A percentile compares a stretch with the other conserved stretches of the same genome.
Evolutionary conservation across 108 stramenopile species (phyloP).

Genomic region (Fistulifera pelliculosa): DNA sequence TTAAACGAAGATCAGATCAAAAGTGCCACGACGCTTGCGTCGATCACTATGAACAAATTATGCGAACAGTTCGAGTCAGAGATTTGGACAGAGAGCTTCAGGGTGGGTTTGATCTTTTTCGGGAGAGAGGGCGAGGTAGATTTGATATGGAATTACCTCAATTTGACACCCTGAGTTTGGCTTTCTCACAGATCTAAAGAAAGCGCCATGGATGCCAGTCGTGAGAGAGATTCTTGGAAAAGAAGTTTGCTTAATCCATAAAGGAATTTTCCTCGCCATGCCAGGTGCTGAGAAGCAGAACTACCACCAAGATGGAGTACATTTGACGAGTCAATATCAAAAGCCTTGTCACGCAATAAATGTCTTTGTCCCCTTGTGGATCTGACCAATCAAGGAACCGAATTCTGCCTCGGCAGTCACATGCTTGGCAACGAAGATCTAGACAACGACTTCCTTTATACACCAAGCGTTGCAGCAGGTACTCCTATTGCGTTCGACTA

Average conservation of each 20-base stretch:
- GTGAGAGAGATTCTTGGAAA: conserved; percentile 70
- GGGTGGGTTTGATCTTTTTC: conserved; percentile 80
- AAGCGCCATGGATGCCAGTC: conserved; percentile 83
- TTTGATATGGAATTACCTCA: conserved; percentile 78
- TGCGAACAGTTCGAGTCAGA: conserved; percentile 73
- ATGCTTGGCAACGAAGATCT: conserved; percentile 69
- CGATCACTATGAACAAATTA: conserved; percentile 78
- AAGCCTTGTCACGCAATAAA: conserved; percentile 81
- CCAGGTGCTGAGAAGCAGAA: conserved; percentile 65
- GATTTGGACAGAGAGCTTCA: conserved; percentile 62
- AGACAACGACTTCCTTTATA: conserved; percentile 53
- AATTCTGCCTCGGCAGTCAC: conserved; percentile 81
- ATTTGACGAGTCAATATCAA: conserved; percentile 63
- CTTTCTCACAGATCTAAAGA: conserved; percentile 51
- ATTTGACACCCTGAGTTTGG: conserved; percentile 53
- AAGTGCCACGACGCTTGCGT: conserved; percentile 54
- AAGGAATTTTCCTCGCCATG: conserved; percentile 71
- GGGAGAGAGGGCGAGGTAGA: conserved; percentile 80
- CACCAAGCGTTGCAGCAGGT: conserved; percentile 56
- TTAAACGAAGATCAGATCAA: conserved; percentile 45
- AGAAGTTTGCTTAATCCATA: conserved; percentile 69
- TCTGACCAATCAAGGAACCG: conserved; percentile 53
- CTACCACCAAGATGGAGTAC: conserved; percentile 87
- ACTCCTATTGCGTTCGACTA: conserved; percentile 84
- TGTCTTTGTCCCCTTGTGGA: conserved; percentile 88